Evolutionary conservation across 345 rosid genomes (phyloP).

Genomic region (Linum trigynum): DNA sequence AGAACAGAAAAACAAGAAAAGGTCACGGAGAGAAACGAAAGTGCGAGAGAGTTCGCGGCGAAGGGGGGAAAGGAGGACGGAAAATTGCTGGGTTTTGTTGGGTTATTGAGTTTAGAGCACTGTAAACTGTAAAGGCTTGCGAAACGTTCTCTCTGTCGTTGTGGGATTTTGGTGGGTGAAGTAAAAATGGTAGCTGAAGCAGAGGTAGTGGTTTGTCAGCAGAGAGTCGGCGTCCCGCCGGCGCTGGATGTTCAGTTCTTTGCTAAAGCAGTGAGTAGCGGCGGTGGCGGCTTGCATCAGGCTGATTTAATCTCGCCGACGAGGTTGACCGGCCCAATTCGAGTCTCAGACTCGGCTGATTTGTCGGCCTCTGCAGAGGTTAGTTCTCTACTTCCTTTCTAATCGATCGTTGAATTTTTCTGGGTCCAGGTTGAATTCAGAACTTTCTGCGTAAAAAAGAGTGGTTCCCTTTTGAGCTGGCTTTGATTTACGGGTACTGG

Average conservation of each 20-base stretch:
- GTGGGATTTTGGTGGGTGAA: slow-evolving; percentile 7
- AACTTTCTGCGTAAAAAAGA: too few species aligned
- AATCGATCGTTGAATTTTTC: not conserved
- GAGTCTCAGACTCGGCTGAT: slow-evolving; percentile 32
- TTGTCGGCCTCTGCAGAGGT: slow-evolving; percentile 38
- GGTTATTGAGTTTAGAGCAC: not conserved
- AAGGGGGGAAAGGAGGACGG: not conserved
- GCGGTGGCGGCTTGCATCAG: slow-evolving; percentile 25
- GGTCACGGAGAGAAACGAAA: not conserved
- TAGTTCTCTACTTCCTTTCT: slow-evolving; percentile 11
- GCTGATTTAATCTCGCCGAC: slow-evolving; percentile 31
- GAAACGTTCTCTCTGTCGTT: not conserved
- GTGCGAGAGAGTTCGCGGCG: slow-evolving; percentile 8
- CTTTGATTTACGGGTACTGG: not conserved
- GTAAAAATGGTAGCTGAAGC: slow-evolving; percentile 56
- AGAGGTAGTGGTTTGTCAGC: slow-evolving; percentile 38
- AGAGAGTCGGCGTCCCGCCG: slow-evolving; percentile 34
- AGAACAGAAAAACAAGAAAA: not conserved
- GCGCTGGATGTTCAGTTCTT: slow-evolving; percentile 39
- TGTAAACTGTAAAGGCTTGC: not conserved
- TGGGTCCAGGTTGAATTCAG: not conserved
- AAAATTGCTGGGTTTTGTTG: not conserved
- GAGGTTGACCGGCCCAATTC: slow-evolving; percentile 20
- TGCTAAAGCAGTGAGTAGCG: slow-evolving; percentile 14
- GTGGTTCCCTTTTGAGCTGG: not conserved